Evolutionary conservation across 2,329 filamentous ascomycete genomes (phyloP).

Genomic region (Colletotrichum sp.): DNA sequence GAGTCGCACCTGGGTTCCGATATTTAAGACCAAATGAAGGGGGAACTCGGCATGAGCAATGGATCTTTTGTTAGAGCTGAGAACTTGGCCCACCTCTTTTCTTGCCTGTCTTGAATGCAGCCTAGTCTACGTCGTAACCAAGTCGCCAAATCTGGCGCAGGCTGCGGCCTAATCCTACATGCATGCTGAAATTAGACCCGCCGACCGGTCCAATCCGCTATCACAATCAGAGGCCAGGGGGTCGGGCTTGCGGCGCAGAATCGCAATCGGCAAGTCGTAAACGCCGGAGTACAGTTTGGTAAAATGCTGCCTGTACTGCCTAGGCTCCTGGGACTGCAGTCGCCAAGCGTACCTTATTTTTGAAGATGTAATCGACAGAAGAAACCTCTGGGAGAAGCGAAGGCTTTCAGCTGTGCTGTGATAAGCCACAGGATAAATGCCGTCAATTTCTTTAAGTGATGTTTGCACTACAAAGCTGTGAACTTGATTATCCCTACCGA

Average conservation of each 20-base stretch:
- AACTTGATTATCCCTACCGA: too few species aligned
- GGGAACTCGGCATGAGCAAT: background rate
- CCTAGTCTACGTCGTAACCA: background rate
- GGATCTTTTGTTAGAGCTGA: background rate
- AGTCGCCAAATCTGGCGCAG: background rate
- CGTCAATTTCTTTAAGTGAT: background rate
- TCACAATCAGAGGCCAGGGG: background rate
- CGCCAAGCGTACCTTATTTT: background rate
- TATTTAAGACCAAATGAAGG: background rate
- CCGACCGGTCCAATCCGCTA: background rate
- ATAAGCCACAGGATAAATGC: too few species aligned
- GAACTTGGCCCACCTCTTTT: background rate
- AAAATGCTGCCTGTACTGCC: background rate
- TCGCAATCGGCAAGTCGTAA: background rate
- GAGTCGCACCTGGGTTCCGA: fast-evolving
- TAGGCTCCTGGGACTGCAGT: background rate
- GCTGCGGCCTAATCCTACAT: background rate
- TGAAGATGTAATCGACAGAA: background rate
- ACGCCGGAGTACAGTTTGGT: fast-evolving
- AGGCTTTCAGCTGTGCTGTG: too few species aligned
- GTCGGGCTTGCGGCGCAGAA: background rate
- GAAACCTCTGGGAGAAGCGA: background rate
- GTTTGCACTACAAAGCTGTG: background rate
- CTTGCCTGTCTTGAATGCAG: background rate
- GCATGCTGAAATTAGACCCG: background rate